Conservation (phyloP, 495 filamentous ascomycete species). For the Podospora australis region DNA sequence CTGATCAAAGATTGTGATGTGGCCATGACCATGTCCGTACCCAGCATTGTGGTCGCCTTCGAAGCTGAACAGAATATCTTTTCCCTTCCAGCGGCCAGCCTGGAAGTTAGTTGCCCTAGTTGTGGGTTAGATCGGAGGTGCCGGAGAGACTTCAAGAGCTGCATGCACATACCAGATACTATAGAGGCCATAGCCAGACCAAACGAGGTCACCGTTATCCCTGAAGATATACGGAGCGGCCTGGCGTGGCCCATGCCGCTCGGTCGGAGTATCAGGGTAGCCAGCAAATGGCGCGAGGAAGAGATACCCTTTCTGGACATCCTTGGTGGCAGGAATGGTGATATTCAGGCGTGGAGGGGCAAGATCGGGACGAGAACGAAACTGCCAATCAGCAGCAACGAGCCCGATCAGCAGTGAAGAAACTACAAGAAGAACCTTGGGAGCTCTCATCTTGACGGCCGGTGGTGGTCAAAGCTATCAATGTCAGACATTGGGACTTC, state of each 20-base stretch:
- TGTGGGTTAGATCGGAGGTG: too few relatives aligned
- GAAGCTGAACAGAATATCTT: conserved; percentile 48
- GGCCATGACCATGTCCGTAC: conserved; percentile 49
- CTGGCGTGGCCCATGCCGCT: conserved; percentile 48
- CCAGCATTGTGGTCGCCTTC: conserved; percentile 49
- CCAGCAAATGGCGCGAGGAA: conserved; percentile 51
- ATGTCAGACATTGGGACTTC: conserved; percentile 37
- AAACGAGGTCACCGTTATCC: conserved; percentile 48
- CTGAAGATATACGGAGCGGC: conserved; percentile 51
- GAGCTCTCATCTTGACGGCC: conserved; percentile 31
- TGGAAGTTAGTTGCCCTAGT: conserved; percentile 40
- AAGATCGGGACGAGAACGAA: conserved; percentile 50
- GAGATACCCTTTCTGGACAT: conserved; percentile 47
- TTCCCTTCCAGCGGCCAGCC: conserved; percentile 42
- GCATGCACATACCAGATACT: too few relatives aligned
- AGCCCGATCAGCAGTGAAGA: conserved; percentile 20
- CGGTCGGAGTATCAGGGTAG: conserved; percentile 32
- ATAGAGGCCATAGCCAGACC: conserved; percentile 50
- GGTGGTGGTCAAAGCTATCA: conserved; percentile 16
- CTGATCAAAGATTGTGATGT: conserved; percentile 46
- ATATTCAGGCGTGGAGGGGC: conserved; percentile 51
- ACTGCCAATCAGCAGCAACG: conserved; percentile 48
- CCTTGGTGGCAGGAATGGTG: conserved; percentile 44
- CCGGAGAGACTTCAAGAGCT: too few relatives aligned
- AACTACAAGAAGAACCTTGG: conserved; percentile 15